These are phyloP conservation scores for Poa pratensis DNA, from an alignment of 176 grass and related monocot genomes.

Conservation along the genomic window DNA sequence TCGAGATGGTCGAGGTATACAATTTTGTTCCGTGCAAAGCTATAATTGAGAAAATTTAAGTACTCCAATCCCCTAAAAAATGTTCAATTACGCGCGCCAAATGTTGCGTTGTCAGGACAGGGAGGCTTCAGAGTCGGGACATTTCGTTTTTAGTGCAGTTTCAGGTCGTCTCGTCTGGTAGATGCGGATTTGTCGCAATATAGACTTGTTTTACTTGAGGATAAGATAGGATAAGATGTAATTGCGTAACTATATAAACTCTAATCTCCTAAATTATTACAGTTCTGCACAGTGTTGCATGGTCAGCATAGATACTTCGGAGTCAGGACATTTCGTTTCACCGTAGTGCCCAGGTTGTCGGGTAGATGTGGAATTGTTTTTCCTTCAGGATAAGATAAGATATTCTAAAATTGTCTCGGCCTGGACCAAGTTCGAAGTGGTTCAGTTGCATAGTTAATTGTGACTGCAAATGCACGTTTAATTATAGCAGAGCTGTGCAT, in stretches of 20 bases:
- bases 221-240: constrained; percentile 7
- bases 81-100: neutral
- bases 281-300: neutral
- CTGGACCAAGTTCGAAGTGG: neutral
- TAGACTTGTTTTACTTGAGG: neutral
- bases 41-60: too few species aligned
- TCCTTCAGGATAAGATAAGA: neutral
- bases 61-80: neutral
- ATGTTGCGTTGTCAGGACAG: neutral
- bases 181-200: neutral
- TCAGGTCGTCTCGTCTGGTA: neutral
- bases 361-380: neutral
- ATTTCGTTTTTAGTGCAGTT: neutral
- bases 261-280: neutral
- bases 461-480: neutral
- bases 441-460: neutral
- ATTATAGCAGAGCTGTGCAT: neutral
- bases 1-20: constrained; percentile 96
- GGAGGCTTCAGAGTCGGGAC: neutral
- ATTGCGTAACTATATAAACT: neutral
- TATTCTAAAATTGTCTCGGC: neutral
- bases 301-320: neutral
- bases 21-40: too few species aligned
- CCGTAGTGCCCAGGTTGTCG: neutral
- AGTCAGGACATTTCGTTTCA: neutral